Percentiles rank a stretch among this genome's conserved stretches.
These are phyloP conservation scores for Paraconiothyrium brasiliense DNA, from an alignment of 2,329 filamentous ascomycete genomes.

Conservation along the genomic window DNA sequence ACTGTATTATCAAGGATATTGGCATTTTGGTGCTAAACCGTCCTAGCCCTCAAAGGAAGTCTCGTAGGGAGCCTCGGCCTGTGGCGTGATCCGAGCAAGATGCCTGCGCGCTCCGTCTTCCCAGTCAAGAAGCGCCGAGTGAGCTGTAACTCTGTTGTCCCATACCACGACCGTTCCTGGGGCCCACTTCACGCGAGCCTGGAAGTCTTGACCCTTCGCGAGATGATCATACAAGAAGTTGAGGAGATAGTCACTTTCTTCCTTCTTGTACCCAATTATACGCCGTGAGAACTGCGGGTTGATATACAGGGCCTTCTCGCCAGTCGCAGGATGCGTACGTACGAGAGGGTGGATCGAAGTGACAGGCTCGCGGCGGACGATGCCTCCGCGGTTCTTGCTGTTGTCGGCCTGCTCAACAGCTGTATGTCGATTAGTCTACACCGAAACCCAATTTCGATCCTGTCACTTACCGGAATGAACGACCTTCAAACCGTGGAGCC, in stretches of 20 bases:
- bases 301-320: slow-evolving; percentile 83
- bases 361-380: slow-evolving; percentile 79
- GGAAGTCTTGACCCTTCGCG: slow-evolving; percentile 75
- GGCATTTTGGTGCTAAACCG: background rate
- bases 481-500: slow-evolving; percentile 81
- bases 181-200: slow-evolving; percentile 79
- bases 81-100: slow-evolving; percentile 82
- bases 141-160: slow-evolving; percentile 84
- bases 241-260: slow-evolving; percentile 80
- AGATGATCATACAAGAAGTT: slow-evolving; percentile 83
- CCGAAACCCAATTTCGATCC: background rate
- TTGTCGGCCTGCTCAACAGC: slow-evolving; percentile 77
- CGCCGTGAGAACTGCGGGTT: slow-evolving; percentile 86
- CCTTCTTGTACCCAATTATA: slow-evolving; percentile 85
- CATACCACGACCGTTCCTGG: slow-evolving; percentile 83
- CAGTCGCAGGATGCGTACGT: slow-evolving; percentile 80
- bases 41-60: slow-evolving; percentile 58
- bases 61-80: slow-evolving; percentile 80
- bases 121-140: slow-evolving; percentile 85
- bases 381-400: slow-evolving; percentile 71
- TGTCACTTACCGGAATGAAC: slow-evolving; percentile 74
- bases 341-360: slow-evolving; percentile 79
- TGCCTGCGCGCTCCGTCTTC: slow-evolving; percentile 79
- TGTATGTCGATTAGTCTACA: slow-evolving; percentile 39
- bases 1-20: background rate